These are phyloP conservation scores for Vachellia pachyceras DNA, from an alignment of 306 rosid species.

Conservation along the genomic window DNA sequence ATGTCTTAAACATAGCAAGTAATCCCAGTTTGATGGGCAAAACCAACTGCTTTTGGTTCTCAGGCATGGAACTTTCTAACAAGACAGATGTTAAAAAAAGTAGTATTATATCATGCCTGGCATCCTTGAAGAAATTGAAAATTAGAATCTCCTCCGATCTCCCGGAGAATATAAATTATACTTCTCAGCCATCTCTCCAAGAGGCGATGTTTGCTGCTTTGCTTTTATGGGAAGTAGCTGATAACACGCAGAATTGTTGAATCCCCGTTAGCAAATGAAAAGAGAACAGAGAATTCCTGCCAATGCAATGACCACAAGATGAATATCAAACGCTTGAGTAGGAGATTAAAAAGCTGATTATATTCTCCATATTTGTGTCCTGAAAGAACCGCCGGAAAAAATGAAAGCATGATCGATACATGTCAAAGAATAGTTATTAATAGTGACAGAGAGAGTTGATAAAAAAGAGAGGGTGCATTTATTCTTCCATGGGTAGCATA, in stretches of 20 bases:
- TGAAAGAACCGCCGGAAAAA: constrained; percentile 28
- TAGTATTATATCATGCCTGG: constrained; percentile 57
- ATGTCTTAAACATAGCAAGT: neutral
- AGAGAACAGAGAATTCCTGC: constrained; percentile 31
- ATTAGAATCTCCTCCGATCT: constrained; percentile 59
- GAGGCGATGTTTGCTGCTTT: constrained; percentile 34
- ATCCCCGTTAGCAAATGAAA: constrained; percentile 17
- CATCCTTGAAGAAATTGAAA: constrained; percentile 68
- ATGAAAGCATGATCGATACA: constrained; percentile 37
- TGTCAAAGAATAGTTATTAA: constrained; percentile 36
- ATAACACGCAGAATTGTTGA: neutral
- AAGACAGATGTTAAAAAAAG: neutral
- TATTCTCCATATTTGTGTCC: constrained; percentile 28
- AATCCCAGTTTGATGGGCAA: constrained; percentile 3
- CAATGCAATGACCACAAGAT: neutral
- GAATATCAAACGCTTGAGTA: neutral
- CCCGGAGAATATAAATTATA: constrained; percentile 45
- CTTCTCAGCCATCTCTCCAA: constrained; percentile 61
- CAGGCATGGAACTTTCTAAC: constrained; percentile 5
- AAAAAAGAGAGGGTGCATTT: constrained; percentile 16
- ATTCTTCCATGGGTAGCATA: neutral
- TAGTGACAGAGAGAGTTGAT: constrained; percentile 15
- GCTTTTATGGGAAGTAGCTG: constrained; percentile 9
- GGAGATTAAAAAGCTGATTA: neutral
- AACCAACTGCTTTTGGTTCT: neutral